Base-by-base conservation (phyloP, 2,329 filamentous ascomycete species). In the Cercospora sojina region DNA sequence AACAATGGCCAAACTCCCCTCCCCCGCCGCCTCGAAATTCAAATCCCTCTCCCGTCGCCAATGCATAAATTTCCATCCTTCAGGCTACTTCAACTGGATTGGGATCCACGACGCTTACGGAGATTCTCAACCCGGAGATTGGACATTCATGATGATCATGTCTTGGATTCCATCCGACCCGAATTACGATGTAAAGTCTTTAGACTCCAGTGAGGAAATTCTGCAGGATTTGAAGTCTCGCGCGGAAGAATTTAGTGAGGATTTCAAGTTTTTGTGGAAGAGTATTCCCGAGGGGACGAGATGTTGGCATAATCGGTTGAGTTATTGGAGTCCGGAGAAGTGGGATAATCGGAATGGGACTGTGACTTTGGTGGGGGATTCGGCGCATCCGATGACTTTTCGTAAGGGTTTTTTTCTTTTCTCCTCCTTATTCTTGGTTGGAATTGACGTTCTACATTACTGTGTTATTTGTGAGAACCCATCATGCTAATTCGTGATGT, bases 341-440 rank as follows among this genome's bases (percentile, higher is more conserved):
- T 76, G 71, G 72, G 71, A 77, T 51, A 75, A 69, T 51, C 62
- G 60, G 23, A 65, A 70, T 23, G 75, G 75, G n/a, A 70, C 72
- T 7, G 71, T 75, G 16, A 77, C 72, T 3, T 68, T 80, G 5
- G 73, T 72, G 3, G 81, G 79, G 27, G 73, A 76, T 55, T 77
- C 78, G 18, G 81, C 80, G 4, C 76, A 84, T 73, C 79, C 82
- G 0, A 83, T 84, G 81, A 70, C 68, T 47, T 70, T 70, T 62
- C 64, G 64, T 68, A 59, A 65, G 64, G n/a, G n/a, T n/a, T n/a
- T n/a, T n/a, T 64, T 32, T 31, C 7, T 41, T 18, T 41, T 6
- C 29, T 32, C 29, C 29, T 32, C 9, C 16, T 5, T 13, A 5
- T 2, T 41, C 3, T 41, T 41, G 12, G 31, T 32, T 32, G 31